Conservation (phyloP, 441 rosid genomes). For the Corymbia citriodora region DNA sequence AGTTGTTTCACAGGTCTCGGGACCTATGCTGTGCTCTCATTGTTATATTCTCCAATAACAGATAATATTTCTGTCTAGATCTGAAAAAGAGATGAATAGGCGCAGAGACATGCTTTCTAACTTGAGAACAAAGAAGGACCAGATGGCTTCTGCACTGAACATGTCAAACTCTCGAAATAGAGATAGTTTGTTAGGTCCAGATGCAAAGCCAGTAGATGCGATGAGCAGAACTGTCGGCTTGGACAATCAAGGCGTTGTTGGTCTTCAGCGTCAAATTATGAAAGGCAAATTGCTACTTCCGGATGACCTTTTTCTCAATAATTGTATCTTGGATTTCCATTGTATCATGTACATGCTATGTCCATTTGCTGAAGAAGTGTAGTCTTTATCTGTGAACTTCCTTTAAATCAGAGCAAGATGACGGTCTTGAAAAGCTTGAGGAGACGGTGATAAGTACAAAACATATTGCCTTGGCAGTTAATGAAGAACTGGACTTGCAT, state of each 20-base stretch:
- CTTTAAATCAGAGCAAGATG: slow-evolving; percentile 83
- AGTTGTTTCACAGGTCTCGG: neutral
- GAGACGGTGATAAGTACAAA: slow-evolving; percentile 82
- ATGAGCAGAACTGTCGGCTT: slow-evolving; percentile 60
- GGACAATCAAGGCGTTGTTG: slow-evolving; percentile 88
- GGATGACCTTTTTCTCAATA: neutral
- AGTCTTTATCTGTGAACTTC: neutral
- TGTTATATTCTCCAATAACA: neutral
- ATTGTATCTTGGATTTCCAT: neutral
- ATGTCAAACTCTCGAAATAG: slow-evolving; percentile 83
- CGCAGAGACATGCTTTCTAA: slow-evolving; percentile 79
- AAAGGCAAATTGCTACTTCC: slow-evolving; percentile 42
- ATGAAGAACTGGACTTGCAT: slow-evolving; percentile 90
- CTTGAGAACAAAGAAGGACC: slow-evolving; percentile 64
- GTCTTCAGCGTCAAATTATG: slow-evolving; percentile 84
- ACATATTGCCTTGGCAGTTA: slow-evolving; percentile 91
- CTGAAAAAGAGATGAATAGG: slow-evolving; percentile 92
- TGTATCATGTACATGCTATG: neutral
- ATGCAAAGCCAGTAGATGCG: slow-evolving; percentile 55
- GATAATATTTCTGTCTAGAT: slow-evolving; percentile 31
- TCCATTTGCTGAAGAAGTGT: neutral
- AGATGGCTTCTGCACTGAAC: slow-evolving; percentile 81
- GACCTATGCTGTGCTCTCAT: neutral
- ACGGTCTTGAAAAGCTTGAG: slow-evolving; percentile 90
- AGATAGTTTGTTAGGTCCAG: slow-evolving; percentile 87